Evolutionary conservation across 148 eudicot species (phyloP), one percentile per base, ranked within the genome.

Genomic region (Dysphania ambrosioides): DNA sequence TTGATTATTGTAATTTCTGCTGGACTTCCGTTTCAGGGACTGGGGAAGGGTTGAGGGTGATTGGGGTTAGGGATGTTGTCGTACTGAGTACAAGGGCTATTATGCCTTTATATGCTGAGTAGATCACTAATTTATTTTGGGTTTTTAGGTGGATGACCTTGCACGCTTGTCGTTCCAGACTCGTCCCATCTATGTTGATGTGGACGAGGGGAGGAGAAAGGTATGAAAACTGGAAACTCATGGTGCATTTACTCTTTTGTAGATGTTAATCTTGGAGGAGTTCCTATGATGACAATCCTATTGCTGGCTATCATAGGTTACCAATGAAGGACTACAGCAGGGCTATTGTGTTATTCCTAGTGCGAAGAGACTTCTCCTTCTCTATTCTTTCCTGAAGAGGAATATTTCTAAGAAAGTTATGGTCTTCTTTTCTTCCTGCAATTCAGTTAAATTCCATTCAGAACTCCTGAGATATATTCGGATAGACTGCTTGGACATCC

Each of bases 361-460:
- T 83, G 91, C 87, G 63, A 88, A 87, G 79, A 92, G 99, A 89
- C 83, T 92, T 83, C 9, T 85, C 58, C 89, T 90, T 40, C 93
- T 95, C 23, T 95, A 92, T 78, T 84, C 92, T 61, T 95, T 95
- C 84, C 81, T 95, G 80, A 92, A 87, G 82, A 83, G 87, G 80
- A 85, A 92, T 69, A 71, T 70, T 34, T 75, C 90, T 27, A 90
- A 92, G 84, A 95, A 95, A 84, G 87, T 92, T 70, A 90, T 95
- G 97, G 99, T 95, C 72, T 95, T 95, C 87, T 95, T 95, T 78
- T 95, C 99, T 23, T 90, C 99, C 6, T 90, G 96, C 77, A 89
- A 92, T 81, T 95, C 99, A 40, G 99, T 95, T 23, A 92, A 92
- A 68, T 95, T 84, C 68, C 97, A 95, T 71, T 86, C 97, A 1